These are phyloP conservation scores for Dictyostelium intermedium DNA, from an alignment of 78 protist genomes.

Conservation along the genomic window DNA sequence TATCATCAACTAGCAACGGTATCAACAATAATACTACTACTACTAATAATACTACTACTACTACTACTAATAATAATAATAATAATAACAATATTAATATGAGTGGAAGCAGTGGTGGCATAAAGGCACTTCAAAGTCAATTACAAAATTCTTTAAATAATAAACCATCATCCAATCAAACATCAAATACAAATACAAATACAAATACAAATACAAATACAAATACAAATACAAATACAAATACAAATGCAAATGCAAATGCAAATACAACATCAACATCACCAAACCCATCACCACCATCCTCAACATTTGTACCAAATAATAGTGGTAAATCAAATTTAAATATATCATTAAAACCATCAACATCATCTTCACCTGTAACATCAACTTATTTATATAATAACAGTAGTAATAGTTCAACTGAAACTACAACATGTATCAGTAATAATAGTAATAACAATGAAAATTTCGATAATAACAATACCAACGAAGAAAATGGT, in stretches of 20 bases:
- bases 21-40: neutral
- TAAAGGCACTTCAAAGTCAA: conserved; percentile 5
- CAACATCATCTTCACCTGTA: neutral
- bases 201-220: too few relatives aligned
- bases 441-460: neutral
- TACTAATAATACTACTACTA: too few relatives aligned
- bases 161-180: neutral
- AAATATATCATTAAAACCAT: neutral
- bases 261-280: neutral
- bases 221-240: too few relatives aligned
- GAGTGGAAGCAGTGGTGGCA: conserved; percentile 1
- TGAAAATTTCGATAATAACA: neutral
- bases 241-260: too few relatives aligned
- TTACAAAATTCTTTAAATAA: neutral
- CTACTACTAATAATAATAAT: too few relatives aligned
- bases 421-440: neutral
- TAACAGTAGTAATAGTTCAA: neutral
- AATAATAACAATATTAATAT: neutral
- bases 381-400: conserved; percentile 1
- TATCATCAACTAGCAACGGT: neutral
- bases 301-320: neutral
- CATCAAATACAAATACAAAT: too few relatives aligned
- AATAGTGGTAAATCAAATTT: conserved; percentile 2
- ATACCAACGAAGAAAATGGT: neutral
- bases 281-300: neutral